Conservation (phyloP, 306 rosid genomes). For the Mucuna pruriens region DNA sequence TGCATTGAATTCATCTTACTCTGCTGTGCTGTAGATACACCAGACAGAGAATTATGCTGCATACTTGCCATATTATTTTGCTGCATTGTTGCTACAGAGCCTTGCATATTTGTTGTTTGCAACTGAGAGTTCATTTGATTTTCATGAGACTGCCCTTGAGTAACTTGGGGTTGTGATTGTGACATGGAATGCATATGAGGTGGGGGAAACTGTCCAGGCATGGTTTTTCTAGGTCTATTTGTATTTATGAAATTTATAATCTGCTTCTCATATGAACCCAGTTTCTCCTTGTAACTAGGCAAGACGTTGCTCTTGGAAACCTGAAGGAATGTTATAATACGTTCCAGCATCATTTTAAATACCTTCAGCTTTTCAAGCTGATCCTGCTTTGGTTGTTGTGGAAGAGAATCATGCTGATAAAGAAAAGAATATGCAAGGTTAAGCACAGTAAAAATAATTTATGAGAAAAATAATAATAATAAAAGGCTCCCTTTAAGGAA, state of each 20-base stretch:
- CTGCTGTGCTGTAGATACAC: conserved; percentile 60
- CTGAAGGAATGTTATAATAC: conserved; percentile 60
- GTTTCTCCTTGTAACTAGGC: conserved; percentile 58
- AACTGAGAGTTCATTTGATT: conserved; percentile 82
- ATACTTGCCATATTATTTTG: conserved; percentile 61
- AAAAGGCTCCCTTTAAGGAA: conserved; percentile 17
- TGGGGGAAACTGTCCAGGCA: conserved; percentile 73
- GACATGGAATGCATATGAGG: conserved; percentile 72
- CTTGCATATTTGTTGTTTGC: conserved; percentile 71
- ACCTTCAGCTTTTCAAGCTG: conserved; percentile 70
- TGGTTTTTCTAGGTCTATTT: conserved; percentile 70
- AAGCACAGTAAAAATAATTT: conserved; percentile 12
- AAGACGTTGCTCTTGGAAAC: conserved; percentile 52
- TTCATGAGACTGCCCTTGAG: conserved; percentile 76
- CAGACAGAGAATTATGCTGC: conserved; percentile 81
- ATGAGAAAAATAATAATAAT: conserved; percentile 2
- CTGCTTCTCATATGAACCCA: conserved; percentile 74
- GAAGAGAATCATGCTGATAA: conserved; percentile 72
- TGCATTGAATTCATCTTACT: conserved; percentile 72
- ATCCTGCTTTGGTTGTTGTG: conserved; percentile 68
- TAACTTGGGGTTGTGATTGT: conserved; percentile 73
- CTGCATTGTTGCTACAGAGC: conserved; percentile 61
- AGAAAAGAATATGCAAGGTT: conserved; percentile 26
- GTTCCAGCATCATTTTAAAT: conserved; percentile 83
- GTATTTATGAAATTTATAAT: conserved; percentile 60